phyloP scores from a whole-genome alignment of 1,139 yeast species.

The Meyerozyma carpophila region DNA sequence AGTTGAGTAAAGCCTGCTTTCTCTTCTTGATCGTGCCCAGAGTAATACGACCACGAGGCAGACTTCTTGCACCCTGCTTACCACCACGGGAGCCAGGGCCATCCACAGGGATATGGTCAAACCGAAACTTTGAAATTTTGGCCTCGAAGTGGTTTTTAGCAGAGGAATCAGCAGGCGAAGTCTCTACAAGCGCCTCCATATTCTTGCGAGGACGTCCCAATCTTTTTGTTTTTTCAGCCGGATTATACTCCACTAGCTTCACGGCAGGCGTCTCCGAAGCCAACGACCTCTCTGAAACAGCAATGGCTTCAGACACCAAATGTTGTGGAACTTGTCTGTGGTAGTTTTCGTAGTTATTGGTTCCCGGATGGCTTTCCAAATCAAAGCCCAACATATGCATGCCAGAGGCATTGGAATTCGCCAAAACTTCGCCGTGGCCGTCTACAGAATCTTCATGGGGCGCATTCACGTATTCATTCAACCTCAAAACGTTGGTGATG shows the following conservation, averaged over 20 bases:
- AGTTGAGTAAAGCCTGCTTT: slow-evolving; percentile 8
- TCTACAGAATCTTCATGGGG: neutral
- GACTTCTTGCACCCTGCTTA: slow-evolving; percentile 13
- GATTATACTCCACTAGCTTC: slow-evolving; percentile 2
- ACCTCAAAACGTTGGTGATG: slow-evolving; percentile 11
- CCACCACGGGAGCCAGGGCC: slow-evolving; percentile 47
- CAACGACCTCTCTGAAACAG: neutral
- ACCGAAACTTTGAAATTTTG: slow-evolving; percentile 30
- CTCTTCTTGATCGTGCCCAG: slow-evolving; percentile 16
- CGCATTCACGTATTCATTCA: slow-evolving; percentile 9
- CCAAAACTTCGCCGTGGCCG: neutral
- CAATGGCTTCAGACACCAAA: neutral
- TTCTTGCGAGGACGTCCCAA: slow-evolving; percentile 4
- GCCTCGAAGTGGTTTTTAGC: slow-evolving; percentile 7
- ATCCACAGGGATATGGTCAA: slow-evolving; percentile 33
- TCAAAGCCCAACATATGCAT: neutral
- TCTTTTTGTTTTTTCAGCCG: slow-evolving; percentile 3
- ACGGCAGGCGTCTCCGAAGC: neutral
- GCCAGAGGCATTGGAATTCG: neutral
- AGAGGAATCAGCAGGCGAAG: neutral
- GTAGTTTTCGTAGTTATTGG: neutral
- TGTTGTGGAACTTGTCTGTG: neutral
- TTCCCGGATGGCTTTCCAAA: neutral
- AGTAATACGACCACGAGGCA: slow-evolving; percentile 27
- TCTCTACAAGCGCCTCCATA: slow-evolving; percentile 1